Percentiles rank a stretch among this genome's conserved stretches.
Conservation (phyloP, 768 basidiomycete species). For the Rhizopogon salebrosus region DNA sequence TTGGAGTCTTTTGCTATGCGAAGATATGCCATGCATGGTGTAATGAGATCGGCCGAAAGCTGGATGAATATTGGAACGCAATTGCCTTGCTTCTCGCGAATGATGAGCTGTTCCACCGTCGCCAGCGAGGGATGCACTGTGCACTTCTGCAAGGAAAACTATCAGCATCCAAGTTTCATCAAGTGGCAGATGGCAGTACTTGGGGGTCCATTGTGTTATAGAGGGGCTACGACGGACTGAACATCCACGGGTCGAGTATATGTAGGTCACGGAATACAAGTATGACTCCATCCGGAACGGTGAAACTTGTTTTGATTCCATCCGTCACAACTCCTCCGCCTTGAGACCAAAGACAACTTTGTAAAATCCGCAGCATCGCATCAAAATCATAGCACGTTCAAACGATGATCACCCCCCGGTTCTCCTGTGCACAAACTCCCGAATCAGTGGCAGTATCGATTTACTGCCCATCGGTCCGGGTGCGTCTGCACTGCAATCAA, state of each 20-base stretch:
- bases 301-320: no score
- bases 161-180: not conserved
- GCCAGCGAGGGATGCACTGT: slow-evolving; percentile 67
- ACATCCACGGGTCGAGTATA: not conserved
- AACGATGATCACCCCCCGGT: slow-evolving; percentile 72
- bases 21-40: slow-evolving; percentile 95
- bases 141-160: slow-evolving; percentile 44
- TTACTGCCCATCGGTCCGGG: slow-evolving; percentile 71
- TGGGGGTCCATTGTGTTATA: slow-evolving; percentile 20
- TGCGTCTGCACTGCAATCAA: slow-evolving; percentile 27
- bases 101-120: slow-evolving; percentile 71
- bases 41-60: slow-evolving; percentile 92
- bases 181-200: slow-evolving; percentile 1
- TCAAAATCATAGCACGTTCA: no score
- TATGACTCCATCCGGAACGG: no score
- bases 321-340: no score
- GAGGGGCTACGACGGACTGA: not conserved
- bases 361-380: no score
- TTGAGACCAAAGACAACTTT: no score
- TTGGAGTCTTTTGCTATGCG: slow-evolving; percentile 88
- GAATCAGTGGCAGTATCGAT: slow-evolving; percentile 50
- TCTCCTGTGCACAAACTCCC: slow-evolving; percentile 62
- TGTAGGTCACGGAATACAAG: no score
- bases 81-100: slow-evolving; percentile 82
- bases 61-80: slow-evolving; percentile 91